phyloP scores from a whole-genome alignment of 2,329 filamentous ascomycete genomes.

The Venturia aucupariae region DNA sequence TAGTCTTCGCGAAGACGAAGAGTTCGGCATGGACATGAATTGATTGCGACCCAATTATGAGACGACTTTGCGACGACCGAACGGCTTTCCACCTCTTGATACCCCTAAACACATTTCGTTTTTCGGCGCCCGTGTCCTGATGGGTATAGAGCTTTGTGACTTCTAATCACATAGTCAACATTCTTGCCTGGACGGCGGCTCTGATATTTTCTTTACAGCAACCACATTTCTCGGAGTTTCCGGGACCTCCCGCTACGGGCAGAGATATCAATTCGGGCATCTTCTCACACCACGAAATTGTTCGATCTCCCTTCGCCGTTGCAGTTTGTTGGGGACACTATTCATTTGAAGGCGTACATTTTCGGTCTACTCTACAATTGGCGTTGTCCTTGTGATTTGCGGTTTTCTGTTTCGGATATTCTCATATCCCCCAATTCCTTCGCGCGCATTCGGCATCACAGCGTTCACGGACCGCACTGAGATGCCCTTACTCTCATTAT shows the following conservation, averaged over 20 bases:
- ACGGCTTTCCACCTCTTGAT: slow-evolving; percentile 8
- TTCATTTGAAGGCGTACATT: not conserved
- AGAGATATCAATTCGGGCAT: not conserved
- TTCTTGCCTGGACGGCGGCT: slow-evolving; percentile 1
- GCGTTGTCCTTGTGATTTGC: not conserved
- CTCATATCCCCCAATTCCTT: not conserved
- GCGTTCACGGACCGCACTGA: not conserved
- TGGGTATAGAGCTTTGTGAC: not conserved
- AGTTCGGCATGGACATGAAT: slow-evolving; percentile 60
- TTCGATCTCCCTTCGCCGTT: not conserved
- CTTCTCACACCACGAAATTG: not conserved
- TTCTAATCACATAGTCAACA: not conserved
- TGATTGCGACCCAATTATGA: not conserved
- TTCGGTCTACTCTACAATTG: not conserved
- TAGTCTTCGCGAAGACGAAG: slow-evolving; percentile 90
- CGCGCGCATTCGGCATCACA: not conserved
- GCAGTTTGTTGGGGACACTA: not conserved
- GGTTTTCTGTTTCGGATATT: not conserved
- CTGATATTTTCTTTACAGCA: not conserved
- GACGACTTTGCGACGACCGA: not conserved
- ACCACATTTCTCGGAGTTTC: slow-evolving; percentile 10
- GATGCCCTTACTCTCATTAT: not conserved
- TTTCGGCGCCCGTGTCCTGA: not conserved
- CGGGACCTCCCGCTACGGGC: not conserved
- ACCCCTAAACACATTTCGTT: slow-evolving; percentile 9